Evolutionary conservation across 176 grass and related monocot species (phyloP).

Genomic region (Pharus latifolius): DNA sequence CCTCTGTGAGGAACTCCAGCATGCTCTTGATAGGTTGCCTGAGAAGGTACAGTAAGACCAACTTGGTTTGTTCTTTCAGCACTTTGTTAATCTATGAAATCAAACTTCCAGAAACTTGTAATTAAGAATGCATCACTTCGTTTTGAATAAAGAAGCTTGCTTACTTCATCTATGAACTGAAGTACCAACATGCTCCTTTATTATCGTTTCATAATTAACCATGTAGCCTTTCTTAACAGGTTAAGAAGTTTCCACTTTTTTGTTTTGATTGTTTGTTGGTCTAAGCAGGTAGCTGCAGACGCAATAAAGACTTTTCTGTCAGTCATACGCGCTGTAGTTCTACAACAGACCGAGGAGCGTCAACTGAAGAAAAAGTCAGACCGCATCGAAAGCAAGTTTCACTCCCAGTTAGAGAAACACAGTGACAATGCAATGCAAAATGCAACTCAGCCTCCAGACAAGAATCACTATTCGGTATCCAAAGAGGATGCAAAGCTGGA

Average conservation of each 20-base stretch:
- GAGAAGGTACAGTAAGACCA: slow-evolving; percentile 62
- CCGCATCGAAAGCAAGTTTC: slow-evolving; percentile 38
- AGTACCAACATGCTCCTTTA: background rate
- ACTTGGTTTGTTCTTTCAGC: slow-evolving; percentile 6
- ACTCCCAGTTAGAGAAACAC: slow-evolving; percentile 50
- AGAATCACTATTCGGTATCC: slow-evolving; percentile 22
- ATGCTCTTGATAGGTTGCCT: slow-evolving; percentile 46
- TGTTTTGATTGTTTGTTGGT: slow-evolving; percentile 4
- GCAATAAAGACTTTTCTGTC: slow-evolving; percentile 75
- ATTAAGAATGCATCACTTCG: background rate
- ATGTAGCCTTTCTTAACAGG: background rate
- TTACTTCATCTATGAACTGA: slow-evolving; percentile 4
- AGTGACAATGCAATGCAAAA: slow-evolving; percentile 29
- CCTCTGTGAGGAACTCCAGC: slow-evolving; percentile 61
- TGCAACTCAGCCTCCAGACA: slow-evolving; percentile 7
- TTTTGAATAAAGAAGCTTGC: background rate
- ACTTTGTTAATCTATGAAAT: slow-evolving; percentile 3
- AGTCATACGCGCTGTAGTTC: slow-evolving; percentile 56
- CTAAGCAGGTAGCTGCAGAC: slow-evolving; percentile 73
- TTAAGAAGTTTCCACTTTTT: background rate
- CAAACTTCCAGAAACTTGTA: slow-evolving; percentile 7
- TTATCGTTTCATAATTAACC: background rate
- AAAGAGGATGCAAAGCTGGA: slow-evolving; percentile 56
- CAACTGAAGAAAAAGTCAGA: slow-evolving; percentile 68
- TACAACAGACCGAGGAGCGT: slow-evolving; percentile 70